Percentiles rank a stretch among this genome's conserved stretches.
Conservation (phyloP, 495 filamentous ascomycete species). For the Pseudoneurospora amorphoporcata region DNA sequence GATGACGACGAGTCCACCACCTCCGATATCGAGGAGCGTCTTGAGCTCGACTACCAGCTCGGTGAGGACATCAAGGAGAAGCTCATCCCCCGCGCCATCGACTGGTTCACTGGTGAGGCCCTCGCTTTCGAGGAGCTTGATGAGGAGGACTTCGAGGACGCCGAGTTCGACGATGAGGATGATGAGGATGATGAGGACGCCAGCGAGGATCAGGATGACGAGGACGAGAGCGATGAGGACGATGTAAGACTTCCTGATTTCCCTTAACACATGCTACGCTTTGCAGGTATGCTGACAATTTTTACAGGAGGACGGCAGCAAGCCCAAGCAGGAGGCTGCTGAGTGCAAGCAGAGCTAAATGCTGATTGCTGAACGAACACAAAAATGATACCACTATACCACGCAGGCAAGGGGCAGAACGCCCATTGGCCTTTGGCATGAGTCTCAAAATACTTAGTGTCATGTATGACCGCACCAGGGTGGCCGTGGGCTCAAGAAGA, state of each 20-base stretch:
- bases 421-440: conserved; percentile 3
- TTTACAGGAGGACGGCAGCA: conserved; percentile 75
- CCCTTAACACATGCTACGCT: not conserved
- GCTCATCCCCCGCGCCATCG: conserved; percentile 94
- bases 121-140: conserved; percentile 93
- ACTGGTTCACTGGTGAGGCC: conserved; percentile 99
- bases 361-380: not conserved
- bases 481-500: conserved; percentile 3
- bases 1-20: conserved; percentile 69
- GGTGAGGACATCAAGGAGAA: conserved; percentile 99
- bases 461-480: conserved; percentile 7
- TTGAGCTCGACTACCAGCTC: conserved; percentile 97
- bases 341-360: conserved; percentile 99
- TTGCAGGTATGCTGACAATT: conserved; percentile 2
- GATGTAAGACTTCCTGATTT: conserved; percentile 52
- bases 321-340: conserved; percentile 97
- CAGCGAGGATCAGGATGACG: conserved; percentile 75
- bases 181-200: conserved; percentile 75
- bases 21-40: conserved; percentile 90
- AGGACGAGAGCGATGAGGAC: conserved; percentile 78
- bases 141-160: conserved; percentile 77
- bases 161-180: conserved; percentile 84
- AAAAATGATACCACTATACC: not conserved
- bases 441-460: conserved; percentile 3
- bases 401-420: not conserved